Evolutionary conservation across 345 rosid species (phyloP).

Genomic region (Cochlearia excelsa): DNA sequence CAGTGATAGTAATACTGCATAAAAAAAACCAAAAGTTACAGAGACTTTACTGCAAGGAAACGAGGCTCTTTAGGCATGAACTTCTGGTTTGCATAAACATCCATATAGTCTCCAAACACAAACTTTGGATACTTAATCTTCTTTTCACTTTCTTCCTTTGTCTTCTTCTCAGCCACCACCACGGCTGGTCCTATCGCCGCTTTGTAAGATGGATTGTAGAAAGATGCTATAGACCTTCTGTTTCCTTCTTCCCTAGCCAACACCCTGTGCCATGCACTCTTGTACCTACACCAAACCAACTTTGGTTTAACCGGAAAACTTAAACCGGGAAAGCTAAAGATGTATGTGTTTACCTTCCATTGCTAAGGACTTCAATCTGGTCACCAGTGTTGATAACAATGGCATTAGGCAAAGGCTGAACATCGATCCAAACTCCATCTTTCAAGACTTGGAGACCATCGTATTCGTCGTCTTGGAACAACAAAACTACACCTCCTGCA

Average conservation of each 20-base stretch:
- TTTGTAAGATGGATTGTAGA: conserved; percentile 70
- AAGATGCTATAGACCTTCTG: conserved; percentile 82
- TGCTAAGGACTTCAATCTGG: conserved; percentile 87
- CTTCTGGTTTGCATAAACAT: conserved; percentile 81
- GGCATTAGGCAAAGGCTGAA: conserved; percentile 64
- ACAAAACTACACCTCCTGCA: conserved; percentile 86
- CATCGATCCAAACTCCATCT: conserved; percentile 80
- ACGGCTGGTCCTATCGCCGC: conserved; percentile 78
- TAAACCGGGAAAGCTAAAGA: not conserved
- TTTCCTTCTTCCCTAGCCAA: conserved; percentile 50
- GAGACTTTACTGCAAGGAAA: conserved; percentile 62
- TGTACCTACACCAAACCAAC: conserved; percentile 43
- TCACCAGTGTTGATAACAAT: conserved; percentile 91
- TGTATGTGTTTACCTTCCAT: conserved; percentile 44
- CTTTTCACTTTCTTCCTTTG: conserved; percentile 31
- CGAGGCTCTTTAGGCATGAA: conserved; percentile 85
- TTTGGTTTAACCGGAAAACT: not conserved
- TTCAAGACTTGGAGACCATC: conserved; percentile 87
- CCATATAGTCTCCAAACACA: conserved; percentile 92
- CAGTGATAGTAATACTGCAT: conserved; percentile 4
- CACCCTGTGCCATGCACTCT: conserved; percentile 88
- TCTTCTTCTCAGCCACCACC: conserved; percentile 16
- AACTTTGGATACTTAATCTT: conserved; percentile 55
- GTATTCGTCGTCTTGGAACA: conserved; percentile 77
- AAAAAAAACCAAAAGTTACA: conserved; percentile 31